Conservation (phyloP, 2,329 filamentous ascomycete genomes). For the Beauveria asiatica region DNA sequence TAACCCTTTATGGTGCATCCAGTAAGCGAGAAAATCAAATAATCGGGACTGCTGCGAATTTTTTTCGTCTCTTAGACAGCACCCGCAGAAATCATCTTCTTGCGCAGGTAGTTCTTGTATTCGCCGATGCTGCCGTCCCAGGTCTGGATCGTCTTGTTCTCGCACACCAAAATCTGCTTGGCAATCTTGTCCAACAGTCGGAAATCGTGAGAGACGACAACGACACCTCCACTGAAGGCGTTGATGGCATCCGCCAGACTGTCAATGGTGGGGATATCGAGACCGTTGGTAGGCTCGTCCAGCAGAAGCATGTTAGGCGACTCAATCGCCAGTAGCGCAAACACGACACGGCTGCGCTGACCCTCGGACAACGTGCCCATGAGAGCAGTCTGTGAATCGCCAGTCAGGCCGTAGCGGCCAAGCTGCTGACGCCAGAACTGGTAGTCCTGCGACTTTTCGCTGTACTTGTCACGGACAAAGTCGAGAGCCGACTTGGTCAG, state of each 20-base stretch:
- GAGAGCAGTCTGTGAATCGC: conserved; percentile 88
- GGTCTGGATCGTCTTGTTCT: conserved; percentile 85
- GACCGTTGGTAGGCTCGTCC: conserved; percentile 98
- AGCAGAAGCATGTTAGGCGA: conserved; percentile 94
- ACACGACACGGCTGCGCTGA: conserved; percentile 96
- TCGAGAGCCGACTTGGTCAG: conserved; percentile 96
- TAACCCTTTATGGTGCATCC: conserved; percentile 10
- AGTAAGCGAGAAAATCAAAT: conserved; percentile 1
- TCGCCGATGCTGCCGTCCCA: conserved; percentile 87
- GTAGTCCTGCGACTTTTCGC: conserved; percentile 84
- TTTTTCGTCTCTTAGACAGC: conserved; percentile 57
- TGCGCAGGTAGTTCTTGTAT: conserved; percentile 97
- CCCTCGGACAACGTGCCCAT: conserved; percentile 98
- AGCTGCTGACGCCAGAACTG: conserved; percentile 99
- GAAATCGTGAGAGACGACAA: conserved; percentile 98
- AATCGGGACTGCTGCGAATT: neutral
- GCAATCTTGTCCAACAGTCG: conserved; percentile 98
- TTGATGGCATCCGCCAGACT: conserved; percentile 96
- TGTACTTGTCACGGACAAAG: conserved; percentile 95
- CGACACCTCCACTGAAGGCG: conserved; percentile 89
- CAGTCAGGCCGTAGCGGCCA: conserved; percentile 84
- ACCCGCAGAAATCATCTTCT: conserved; percentile 92
- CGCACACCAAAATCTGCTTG: conserved; percentile 98
- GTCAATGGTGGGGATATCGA: conserved; percentile 98
- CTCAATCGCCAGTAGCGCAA: conserved; percentile 91